Base-by-base conservation (phyloP, 768 basidiomycete species). In the Lentinula lateritia region DNA sequence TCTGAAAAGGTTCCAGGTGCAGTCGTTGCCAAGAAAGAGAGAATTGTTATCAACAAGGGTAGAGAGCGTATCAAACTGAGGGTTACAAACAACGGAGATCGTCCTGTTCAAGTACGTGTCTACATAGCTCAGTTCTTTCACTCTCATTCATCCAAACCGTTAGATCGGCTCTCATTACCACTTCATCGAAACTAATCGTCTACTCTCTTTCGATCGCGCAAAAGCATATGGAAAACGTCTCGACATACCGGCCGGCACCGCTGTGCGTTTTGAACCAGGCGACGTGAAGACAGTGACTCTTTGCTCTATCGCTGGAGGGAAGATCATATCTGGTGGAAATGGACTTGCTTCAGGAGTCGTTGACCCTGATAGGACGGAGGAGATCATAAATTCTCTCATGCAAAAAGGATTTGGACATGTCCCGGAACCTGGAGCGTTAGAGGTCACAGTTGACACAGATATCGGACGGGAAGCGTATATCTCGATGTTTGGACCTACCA, bases 201-300 rank as follows among this genome's bases (percentile, higher is more conserved):
- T 80, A 0, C 81, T 98, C 8, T 77, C 78, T 12, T 98, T 98
- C 66, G 95, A 98, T 74, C 88, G 97, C 32, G 74, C 72, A 5
- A 80, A 84, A 61, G 85, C 95, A 0, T 90, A 95, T 64, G 90
- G 90, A 6, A 93, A 86, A 68, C 85, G 91, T 12, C 85, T 99
- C 6, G 94, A 99, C 71, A 97, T 98, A 58, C 77, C 96, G 0
- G 88, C 97, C 0, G 96, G 97, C 6, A 98, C 95, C 0, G 95
- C 97, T 6, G 92, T 97, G 5, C 86, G 97, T 36, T 98, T 99
- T 71, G 97, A 99, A 71, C 96, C 97, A 0, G 93, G 95, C 2
- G 93, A 96, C 66, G 70, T 74, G 42, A 95, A 93, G 76, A 86
- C 92, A 0, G 90, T 98, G 43, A 84, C 83, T 0, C 83, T 98